Evolutionary conservation across 163 green algal species (phyloP), one percentile per base, ranked within the genome.

Genomic region (Scenedesmus sp.): DNA sequence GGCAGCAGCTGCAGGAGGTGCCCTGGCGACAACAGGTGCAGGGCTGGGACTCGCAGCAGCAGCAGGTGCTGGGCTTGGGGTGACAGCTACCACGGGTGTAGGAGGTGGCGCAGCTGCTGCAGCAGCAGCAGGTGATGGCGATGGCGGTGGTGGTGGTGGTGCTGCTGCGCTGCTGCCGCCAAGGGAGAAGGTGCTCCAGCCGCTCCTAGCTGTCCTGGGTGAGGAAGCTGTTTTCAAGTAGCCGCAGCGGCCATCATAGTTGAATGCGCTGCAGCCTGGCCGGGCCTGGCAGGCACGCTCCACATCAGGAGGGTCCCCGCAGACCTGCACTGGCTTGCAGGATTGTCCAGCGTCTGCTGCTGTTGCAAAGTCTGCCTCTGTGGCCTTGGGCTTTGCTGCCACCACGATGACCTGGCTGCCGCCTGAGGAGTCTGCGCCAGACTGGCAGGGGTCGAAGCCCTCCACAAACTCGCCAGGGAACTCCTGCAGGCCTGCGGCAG

Each of bases 211-310:
- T 1, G 56, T 57, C 15, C 82, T 46, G n/a, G 82, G 82, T 20
- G 64, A 62, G 4, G 64, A 26, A 23, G 82, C 18, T 23, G 82
- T 87, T 56, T 87, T 87, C 46, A 87, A 23, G 7, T 57, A 73
- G 2, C 82, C 82, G 34, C 82, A 87, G 18, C 82, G 64, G 46
- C 81, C 81, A 52, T 86, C 81, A 60, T 87, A 87, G 56, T 52
- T 87, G 82, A 87, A 87, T 56, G 82, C 82, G 18, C n/a, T 62
- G 66, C 82, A 87, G 20, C 82, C 82, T 23, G 82, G 56, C 12
- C 56, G 46, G 2, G 64, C 56, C 34, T 62, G 64, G 82, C 82
- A 87, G 6, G 64, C 23, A 4, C 12, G 82, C 23, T 87, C 46
- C 82, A 87, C 82, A 23, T 74, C 55, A 60, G 64, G 56, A 20